A percentile compares a stretch with the other conserved stretches of the same genome.
Evolutionary conservation across 768 basidiomycete genomes (phyloP).

Genomic region (Russula emetica): DNA sequence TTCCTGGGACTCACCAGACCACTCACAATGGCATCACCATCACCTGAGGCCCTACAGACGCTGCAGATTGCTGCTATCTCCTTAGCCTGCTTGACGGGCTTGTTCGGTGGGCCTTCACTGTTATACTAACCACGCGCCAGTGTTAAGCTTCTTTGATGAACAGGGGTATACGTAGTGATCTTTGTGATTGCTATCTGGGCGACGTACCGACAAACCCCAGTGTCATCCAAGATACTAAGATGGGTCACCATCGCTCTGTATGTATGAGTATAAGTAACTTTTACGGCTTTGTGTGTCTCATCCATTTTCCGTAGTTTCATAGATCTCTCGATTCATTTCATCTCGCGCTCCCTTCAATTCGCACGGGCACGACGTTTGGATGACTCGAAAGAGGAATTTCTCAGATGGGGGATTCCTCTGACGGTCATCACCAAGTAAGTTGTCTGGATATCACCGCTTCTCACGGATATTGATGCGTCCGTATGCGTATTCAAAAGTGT

Average conservation of each 20-base stretch:
- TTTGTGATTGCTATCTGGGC: conserved; percentile 30
- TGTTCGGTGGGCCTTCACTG: conserved; percentile 23
- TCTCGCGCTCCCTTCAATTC: conserved; percentile 28
- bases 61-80: conserved; percentile 25
- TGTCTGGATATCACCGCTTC: too few relatives aligned
- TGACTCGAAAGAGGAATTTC: conserved; percentile 21
- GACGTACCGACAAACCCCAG: conserved; percentile 12
- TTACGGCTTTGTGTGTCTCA: conserved; percentile 29
- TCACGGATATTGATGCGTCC: not conserved
- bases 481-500: not conserved
- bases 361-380: conserved; percentile 25
- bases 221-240: conserved; percentile 22
- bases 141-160: not conserved
- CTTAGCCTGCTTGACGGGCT: conserved; percentile 23
- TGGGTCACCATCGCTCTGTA: conserved; percentile 29
- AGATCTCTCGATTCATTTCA: conserved; percentile 28
- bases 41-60: conserved; percentile 13
- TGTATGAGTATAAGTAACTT: not conserved
- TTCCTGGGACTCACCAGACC: not conserved
- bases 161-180: conserved; percentile 30
- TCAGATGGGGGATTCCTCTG: conserved; percentile 28
- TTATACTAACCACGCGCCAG: not conserved
- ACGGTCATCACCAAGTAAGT: conserved; percentile 17
- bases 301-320: conserved; percentile 25
- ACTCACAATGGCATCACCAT: conserved; percentile 3